Percentiles rank a stretch among this genome's conserved stretches.
phyloP scores from a whole-genome alignment of 768 basidiomycete species.

The Trametes punicea region DNA sequence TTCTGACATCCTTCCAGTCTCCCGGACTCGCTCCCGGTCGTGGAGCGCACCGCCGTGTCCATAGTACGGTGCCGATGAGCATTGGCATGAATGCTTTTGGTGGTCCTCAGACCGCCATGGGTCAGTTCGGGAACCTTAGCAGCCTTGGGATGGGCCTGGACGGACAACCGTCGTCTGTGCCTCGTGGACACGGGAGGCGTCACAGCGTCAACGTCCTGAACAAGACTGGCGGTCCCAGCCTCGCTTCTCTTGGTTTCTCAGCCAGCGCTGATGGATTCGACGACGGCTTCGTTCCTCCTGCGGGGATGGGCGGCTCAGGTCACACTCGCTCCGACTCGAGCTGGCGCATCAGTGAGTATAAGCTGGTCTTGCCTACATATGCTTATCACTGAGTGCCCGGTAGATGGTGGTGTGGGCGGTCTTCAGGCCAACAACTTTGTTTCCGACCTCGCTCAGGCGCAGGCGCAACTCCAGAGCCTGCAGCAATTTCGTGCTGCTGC shows the following conservation, averaged over 20 bases:
- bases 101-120: constrained; percentile 55
- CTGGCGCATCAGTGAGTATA: constrained; percentile 82
- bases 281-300: constrained; percentile 69
- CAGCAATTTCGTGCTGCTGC: constrained; percentile 96
- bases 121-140: constrained; percentile 59
- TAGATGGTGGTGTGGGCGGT: constrained; percentile 75
- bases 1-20: constrained; percentile 71
- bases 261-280: constrained; percentile 68
- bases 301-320: constrained; percentile 61
- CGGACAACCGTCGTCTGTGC: constrained; percentile 60
- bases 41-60: constrained; percentile 72
- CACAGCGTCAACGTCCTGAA: constrained; percentile 92
- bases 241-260: constrained; percentile 48
- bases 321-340: constrained; percentile 75
- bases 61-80: constrained; percentile 74
- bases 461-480: constrained; percentile 92
- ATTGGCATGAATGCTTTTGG: constrained; percentile 42
- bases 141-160: constrained; percentile 53
- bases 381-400: constrained; percentile 8
- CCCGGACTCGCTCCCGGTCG: constrained; percentile 68
- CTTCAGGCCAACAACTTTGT: constrained; percentile 56
- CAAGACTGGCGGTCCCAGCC: constrained; percentile 50
- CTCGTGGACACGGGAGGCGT: constrained; percentile 82
- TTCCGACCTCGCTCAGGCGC: constrained; percentile 91
- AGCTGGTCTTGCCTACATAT: neutral